Percentiles rank a stretch among this genome's conserved stretches.
Evolutionary conservation across 805 yeast genomes (phyloP).

Genomic region (Naumovozyma dairenensis): DNA sequence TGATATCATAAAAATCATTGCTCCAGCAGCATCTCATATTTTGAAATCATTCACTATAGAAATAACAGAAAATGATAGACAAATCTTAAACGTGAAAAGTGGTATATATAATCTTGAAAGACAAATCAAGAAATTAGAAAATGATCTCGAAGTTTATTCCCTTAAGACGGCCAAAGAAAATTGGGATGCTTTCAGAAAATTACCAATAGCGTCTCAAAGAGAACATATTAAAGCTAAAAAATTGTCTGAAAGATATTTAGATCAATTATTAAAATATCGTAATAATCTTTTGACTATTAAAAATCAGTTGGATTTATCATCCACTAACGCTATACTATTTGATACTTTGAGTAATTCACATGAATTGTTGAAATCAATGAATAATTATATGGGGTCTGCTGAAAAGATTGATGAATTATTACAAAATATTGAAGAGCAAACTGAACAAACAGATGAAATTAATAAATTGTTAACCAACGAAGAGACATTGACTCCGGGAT

Average conservation of each 20-base stretch:
- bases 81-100: constrained; percentile 28
- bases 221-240: constrained; percentile 29
- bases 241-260: constrained; percentile 29
- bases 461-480: constrained; percentile 21
- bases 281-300: constrained; percentile 33
- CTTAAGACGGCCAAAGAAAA: constrained; percentile 13
- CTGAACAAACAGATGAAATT: constrained; percentile 32
- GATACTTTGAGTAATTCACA: constrained; percentile 32
- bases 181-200: constrained; percentile 14
- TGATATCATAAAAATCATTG: constrained; percentile 15
- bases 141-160: constrained; percentile 11
- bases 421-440: constrained; percentile 33
- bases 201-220: constrained; percentile 24
- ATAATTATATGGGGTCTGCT: constrained; percentile 34
- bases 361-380: constrained; percentile 30
- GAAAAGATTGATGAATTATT: constrained; percentile 35
- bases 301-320: constrained; percentile 35
- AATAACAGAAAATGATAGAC: constrained; percentile 29
- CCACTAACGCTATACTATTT: constrained; percentile 32
- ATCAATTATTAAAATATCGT: constrained; percentile 25
- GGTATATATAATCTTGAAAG: constrained; percentile 12
- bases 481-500: no score
- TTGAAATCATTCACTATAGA: constrained; percentile 8
- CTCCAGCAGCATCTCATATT: constrained; percentile 11
- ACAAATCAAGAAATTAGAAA: constrained; percentile 18